Evolutionary conservation across 345 rosid species (phyloP).

Genomic region (Murraya koenigii): DNA sequence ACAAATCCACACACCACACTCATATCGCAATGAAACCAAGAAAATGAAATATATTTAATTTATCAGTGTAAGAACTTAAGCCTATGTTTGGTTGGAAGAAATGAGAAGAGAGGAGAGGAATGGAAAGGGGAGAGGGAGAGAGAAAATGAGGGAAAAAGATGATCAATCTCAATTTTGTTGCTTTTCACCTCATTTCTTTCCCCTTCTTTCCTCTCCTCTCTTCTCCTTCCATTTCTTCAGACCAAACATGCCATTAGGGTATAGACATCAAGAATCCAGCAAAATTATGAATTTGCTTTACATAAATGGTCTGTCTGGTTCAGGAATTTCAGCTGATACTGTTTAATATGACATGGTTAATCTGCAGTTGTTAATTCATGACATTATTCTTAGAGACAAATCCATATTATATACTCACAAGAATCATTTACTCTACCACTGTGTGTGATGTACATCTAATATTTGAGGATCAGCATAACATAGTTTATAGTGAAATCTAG

Average conservation of each 20-base stretch:
- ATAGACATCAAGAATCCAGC: neutral
- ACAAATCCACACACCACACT: neutral
- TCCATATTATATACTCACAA: neutral
- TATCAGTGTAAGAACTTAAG: neutral
- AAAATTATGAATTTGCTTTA: neutral
- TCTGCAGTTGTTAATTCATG: neutral
- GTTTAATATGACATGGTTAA: neutral
- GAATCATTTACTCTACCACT: neutral
- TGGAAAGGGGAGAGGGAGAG: too few species aligned
- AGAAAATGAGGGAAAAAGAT: too few species aligned
- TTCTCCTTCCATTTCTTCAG: too few species aligned
- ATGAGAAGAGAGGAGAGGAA: too few species aligned
- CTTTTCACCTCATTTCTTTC: too few species aligned
- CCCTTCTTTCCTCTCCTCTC: too few species aligned
- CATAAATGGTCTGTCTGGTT: neutral
- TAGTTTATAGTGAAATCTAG: neutral
- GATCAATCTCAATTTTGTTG: too few species aligned
- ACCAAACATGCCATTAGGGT: too few species aligned
- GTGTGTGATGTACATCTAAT: neutral
- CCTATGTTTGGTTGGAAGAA: too few species aligned
- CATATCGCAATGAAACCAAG: neutral
- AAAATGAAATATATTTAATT: neutral
- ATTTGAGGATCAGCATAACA: neutral
- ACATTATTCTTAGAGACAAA: neutral
- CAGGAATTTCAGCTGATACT: neutral